A percentile compares a stretch with the other conserved stretches of the same genome.
Conservation (phyloP, 805 yeast genomes). For the Cyberlindnera galapagoensis region DNA sequence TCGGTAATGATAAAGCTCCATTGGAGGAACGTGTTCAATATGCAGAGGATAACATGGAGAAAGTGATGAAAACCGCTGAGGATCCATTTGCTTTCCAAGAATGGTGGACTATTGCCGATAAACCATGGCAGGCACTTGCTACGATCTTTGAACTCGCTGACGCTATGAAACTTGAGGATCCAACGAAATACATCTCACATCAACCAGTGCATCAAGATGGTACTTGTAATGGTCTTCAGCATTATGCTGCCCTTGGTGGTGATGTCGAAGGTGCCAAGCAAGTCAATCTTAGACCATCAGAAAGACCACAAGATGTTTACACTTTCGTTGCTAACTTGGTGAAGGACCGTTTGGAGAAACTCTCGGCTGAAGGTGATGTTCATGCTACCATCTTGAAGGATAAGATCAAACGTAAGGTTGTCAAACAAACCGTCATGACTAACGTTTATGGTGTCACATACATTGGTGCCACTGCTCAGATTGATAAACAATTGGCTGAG, state of each 20-base stretch:
- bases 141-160: constrained; percentile 60
- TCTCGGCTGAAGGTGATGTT: constrained; percentile 46
- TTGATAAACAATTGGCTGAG: constrained; percentile 66
- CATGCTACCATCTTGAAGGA: constrained; percentile 43
- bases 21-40: constrained; percentile 55
- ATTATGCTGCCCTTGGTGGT: constrained; percentile 84
- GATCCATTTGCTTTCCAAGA: constrained; percentile 52
- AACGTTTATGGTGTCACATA: constrained; percentile 96
- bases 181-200: constrained; percentile 58
- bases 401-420: constrained; percentile 75
- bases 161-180: constrained; percentile 57
- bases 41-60: constrained; percentile 49
- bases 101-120: constrained; percentile 72
- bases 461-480: constrained; percentile 88
- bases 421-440: constrained; percentile 97
- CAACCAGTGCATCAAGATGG: constrained; percentile 86
- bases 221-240: constrained; percentile 81
- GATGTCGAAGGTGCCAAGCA: constrained; percentile 78
- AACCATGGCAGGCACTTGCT: constrained; percentile 79
- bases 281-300: constrained; percentile 67
- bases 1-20: constrained; percentile 70
- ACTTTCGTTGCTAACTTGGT: constrained; percentile 63
- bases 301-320: constrained; percentile 73
- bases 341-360: constrained; percentile 44
- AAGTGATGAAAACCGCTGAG: constrained; percentile 50